Percentiles rank a stretch among this genome's conserved stretches.
Evolutionary conservation across 2,329 filamentous ascomycete genomes (phyloP).

Genomic region (Rachicladosporium sp.): DNA sequence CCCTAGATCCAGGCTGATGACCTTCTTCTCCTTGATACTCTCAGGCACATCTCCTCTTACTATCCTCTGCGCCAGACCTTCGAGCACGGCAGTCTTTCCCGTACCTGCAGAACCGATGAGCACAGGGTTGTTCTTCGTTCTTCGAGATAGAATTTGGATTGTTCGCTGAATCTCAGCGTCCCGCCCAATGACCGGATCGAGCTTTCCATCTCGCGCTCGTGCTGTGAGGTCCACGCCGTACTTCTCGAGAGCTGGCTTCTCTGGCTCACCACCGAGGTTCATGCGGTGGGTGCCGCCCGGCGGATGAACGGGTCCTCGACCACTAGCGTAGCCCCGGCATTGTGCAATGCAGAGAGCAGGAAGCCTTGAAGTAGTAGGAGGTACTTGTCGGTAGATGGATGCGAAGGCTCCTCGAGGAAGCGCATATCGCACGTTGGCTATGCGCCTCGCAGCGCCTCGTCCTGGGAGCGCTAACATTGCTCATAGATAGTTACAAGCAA

Average conservation of each 20-base stretch:
- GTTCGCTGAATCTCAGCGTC: constrained; percentile 86
- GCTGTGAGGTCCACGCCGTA: constrained; percentile 85
- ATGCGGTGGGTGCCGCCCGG: constrained; percentile 90
- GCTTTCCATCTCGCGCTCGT: constrained; percentile 71
- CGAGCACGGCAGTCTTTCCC: constrained; percentile 86
- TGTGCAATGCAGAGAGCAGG: constrained; percentile 6
- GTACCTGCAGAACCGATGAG: constrained; percentile 86
- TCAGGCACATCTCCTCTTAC: constrained; percentile 88
- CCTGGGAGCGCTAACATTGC: constrained; percentile 13
- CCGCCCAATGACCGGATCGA: constrained; percentile 91
- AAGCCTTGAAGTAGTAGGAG: constrained; percentile 1
- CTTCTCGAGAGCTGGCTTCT: constrained; percentile 82
- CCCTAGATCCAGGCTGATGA: constrained; percentile 77
- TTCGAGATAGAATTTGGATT: constrained; percentile 81
- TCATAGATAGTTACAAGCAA: too few relatives aligned
- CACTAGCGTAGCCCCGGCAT: constrained; percentile 33
- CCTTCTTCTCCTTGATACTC: constrained; percentile 86
- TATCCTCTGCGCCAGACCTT: constrained; percentile 81
- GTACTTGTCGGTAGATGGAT: constrained; percentile 1
- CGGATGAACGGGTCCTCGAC: constrained; percentile 58
- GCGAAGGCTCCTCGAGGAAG: constrained; percentile 21
- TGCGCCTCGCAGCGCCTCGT: constrained; percentile 20
- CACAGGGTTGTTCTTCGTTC: constrained; percentile 93
- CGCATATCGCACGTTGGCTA: constrained; percentile 21
- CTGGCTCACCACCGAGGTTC: constrained; percentile 62